phyloP scores from a whole-genome alignment of 1,284 basidiomycete species.

The Pseudozyma hubeiensis region DNA sequence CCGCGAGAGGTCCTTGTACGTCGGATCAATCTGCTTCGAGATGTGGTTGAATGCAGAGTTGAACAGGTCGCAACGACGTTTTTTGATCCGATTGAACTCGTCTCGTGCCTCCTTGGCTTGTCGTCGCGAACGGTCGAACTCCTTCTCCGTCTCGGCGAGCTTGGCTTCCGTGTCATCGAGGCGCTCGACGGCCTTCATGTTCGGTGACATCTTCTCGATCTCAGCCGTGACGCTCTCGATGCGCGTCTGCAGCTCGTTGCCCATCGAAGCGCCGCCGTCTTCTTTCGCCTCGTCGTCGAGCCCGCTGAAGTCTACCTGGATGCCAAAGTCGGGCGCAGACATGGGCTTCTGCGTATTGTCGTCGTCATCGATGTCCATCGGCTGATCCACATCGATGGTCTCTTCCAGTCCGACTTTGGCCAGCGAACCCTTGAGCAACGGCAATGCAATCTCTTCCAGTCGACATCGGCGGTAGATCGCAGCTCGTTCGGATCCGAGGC shows the following conservation, averaged over 20 bases:
- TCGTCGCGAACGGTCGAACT: conserved; percentile 75
- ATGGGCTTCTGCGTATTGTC: conserved; percentile 82
- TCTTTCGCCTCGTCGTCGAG: conserved; percentile 86
- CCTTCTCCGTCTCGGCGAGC: conserved; percentile 73
- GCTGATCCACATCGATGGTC: conserved; percentile 81
- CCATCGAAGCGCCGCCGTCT: conserved; percentile 77
- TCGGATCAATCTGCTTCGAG: conserved; percentile 89
- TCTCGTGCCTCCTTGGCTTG: conserved; percentile 90
- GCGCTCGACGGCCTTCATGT: conserved; percentile 93
- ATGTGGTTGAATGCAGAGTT: conserved; percentile 97
- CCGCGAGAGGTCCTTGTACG: conserved; percentile 98
- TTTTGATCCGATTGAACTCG: conserved; percentile 87
- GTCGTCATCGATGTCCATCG: conserved; percentile 54
- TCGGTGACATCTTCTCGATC: conserved; percentile 93
- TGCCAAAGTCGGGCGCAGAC: conserved; percentile 82
- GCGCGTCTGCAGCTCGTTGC: conserved; percentile 77
- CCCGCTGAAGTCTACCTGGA: conserved; percentile 84
- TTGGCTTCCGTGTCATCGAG: conserved; percentile 88
- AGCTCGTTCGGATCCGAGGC: conserved; percentile 85
- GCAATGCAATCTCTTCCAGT: conserved; percentile 89
- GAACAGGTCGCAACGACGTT: conserved; percentile 79
- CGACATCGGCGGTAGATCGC: conserved; percentile 89
- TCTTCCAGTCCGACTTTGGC: conserved; percentile 93
- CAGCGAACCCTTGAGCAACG: conserved; percentile 80
- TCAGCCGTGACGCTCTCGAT: conserved; percentile 72